A percentile compares a stretch with the other conserved stretches of the same genome.
Evolutionary conservation across 139 green algal species (phyloP).

Genomic region (Bryopsis sp.): DNA sequence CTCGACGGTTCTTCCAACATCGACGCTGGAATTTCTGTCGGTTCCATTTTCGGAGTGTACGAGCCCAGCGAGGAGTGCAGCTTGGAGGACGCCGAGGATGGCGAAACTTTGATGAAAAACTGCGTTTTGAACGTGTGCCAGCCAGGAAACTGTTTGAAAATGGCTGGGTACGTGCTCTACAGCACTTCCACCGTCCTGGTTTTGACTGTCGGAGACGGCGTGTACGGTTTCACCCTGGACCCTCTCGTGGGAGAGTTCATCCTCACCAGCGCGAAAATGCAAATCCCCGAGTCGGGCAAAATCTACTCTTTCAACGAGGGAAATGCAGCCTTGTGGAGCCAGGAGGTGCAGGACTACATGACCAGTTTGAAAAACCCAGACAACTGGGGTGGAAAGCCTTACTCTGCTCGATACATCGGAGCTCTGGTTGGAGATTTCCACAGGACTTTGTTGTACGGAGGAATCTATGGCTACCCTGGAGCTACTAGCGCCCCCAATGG

Average conservation of each 20-base stretch:
- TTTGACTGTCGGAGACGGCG: slow-evolving; percentile 78
- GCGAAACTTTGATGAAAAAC: slow-evolving; percentile 58
- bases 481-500: slow-evolving; percentile 89
- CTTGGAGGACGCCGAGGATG: slow-evolving; percentile 67
- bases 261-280: slow-evolving; percentile 73
- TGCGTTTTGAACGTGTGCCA: slow-evolving; percentile 90
- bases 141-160: slow-evolving; percentile 78
- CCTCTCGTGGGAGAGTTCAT: slow-evolving; percentile 82
- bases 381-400: slow-evolving; percentile 84
- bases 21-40: slow-evolving; percentile 90
- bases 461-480: slow-evolving; percentile 95
- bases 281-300: slow-evolving; percentile 77
- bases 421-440: slow-evolving; percentile 96
- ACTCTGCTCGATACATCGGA: slow-evolving; percentile 92
- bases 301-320: slow-evolving; percentile 99
- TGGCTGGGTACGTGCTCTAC: slow-evolving; percentile 94
- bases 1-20: slow-evolving; percentile 98
- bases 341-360: slow-evolving; percentile 67
- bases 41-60: slow-evolving; percentile 97
- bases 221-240: slow-evolving; percentile 94
- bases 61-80: slow-evolving; percentile 72
- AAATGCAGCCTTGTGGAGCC: slow-evolving; percentile 85
- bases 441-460: slow-evolving; percentile 92
- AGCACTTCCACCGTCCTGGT: slow-evolving; percentile 81
- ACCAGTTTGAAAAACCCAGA: slow-evolving; percentile 66